Base-by-base conservation (phyloP, 2,329 filamentous ascomycete species). In the Botrytis medusae region DNA sequence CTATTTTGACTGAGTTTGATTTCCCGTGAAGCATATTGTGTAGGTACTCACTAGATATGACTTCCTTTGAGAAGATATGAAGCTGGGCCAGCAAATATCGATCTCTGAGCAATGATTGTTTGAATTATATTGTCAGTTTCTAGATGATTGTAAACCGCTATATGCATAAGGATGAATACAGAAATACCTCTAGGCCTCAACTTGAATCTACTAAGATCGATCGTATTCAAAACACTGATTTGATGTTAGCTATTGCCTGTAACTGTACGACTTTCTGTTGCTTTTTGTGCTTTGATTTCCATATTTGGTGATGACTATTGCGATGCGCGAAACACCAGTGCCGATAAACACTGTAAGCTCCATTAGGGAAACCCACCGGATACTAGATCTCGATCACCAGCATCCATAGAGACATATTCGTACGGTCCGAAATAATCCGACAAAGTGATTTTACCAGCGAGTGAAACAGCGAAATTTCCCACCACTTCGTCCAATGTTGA, bases 401-500 rank as follows among this genome's bases (percentile, higher is more conserved):
- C 85, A 75, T 86, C 85, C 5, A 87, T 79, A 32, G 84, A 81
- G n/a, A 81, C 81, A 74, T 86, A 86, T 73, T 87, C 85, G 77
- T 81, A 84, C 0, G 85, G 85, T 83, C 86, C 86, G 77, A 87
- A 87, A 74, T 86, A 87, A 76, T 86, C 85, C 7, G 84, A 82
- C 7, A 84, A 78, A 0, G 79, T 81, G 4, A 86, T 75, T 42
- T 80, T 84, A 10, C 85, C 85, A 71, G 86, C 82, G 12, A 77
- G 80, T 69, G 83, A 83, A 67, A 87, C 82, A 0, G 82, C 84
- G 79, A 85, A 84, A 75, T 87, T 84, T 25, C 86, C 84, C 18
- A 84, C 85, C 0, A 85, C 85, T 75, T 87, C 84, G 78, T 86
- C 85, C 0, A 87, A 79, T 2, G 84, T 76, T 0, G 83, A 83